Evolutionary conservation across 371 early-diverging fungal genomes (phyloP), one percentile per base, ranked within the genome.

Genomic region (Globomyces sp.): DNA sequence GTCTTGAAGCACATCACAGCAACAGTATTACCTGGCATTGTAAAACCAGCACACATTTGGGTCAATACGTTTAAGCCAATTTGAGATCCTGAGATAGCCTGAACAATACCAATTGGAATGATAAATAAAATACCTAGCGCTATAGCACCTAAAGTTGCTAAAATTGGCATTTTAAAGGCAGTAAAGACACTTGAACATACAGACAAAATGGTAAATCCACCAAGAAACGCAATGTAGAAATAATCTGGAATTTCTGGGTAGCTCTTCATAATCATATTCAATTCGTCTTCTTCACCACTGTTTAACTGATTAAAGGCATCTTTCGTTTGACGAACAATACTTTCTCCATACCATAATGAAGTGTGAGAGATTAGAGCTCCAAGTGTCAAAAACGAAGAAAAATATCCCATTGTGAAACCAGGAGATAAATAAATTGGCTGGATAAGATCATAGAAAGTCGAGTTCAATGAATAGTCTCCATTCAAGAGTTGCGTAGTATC

Each of bases 1-100:
- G 86, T 82, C 78, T 88, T 87, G 79, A 87, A 90, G 10, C 82
- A 79, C 47, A 87, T 87, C 55, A 84, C 84, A 44, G 82, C 84
- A 66, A 88, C 81, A 4, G 85, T 82, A 44, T 84, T 74, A 5
- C 88, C 87, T 8, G 89, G 90, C 3, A 80, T 68, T 13, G 86
- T 80, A 41, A 79, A 79, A 68, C 90, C 88, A 36, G 87, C 86
- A 42, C 87, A 70, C 50, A 87, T 83, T 66, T 87, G 85, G 34
- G 80, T 75, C 47, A 84, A 57, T 24, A 80, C 71, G 44, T 75
- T 76, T 13, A 79, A 68, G 9, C 58, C 51, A 11, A 60, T 47
- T 24, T 36, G 58, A 42, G 69, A 68, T 1, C 75, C 78, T n/a
- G 78, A 72, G 50, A 75, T 66, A 34, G 69, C 76, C 37, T 64